Conservation (phyloP, 176 grass and related monocot genomes). For the Chloris gayana region DNA sequence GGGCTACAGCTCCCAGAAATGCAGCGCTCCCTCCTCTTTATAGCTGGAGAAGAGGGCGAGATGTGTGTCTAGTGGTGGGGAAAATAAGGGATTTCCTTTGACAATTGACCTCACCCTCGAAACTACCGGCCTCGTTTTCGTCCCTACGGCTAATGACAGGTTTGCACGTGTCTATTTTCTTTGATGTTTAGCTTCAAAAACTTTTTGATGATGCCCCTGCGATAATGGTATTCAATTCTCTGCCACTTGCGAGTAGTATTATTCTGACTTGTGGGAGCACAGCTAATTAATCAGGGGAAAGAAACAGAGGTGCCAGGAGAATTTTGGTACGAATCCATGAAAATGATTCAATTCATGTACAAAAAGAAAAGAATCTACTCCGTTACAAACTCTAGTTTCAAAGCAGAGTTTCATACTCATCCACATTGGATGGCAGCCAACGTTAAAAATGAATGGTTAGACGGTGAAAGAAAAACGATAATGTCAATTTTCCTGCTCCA, state of each 20-base stretch:
- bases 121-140: conserved; percentile 24
- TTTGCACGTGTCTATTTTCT: conserved; percentile 39
- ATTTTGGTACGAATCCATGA: background rate
- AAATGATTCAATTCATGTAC: too few relatives aligned
- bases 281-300: background rate
- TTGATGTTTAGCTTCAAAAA: background rate
- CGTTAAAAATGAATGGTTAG: background rate
- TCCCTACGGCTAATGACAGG: conserved; percentile 17
- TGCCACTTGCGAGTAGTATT: conserved; percentile 34
- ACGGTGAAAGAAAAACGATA: background rate
- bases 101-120: conserved; percentile 45
- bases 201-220: conserved; percentile 26
- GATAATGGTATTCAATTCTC: conserved; percentile 28
- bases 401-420: too few relatives aligned
- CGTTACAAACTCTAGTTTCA: background rate
- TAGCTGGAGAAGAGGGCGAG: conserved; percentile 32
- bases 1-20: conserved; percentile 38
- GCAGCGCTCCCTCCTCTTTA: conserved; percentile 34
- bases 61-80: background rate
- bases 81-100: background rate
- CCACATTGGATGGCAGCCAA: background rate
- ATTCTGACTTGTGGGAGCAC: background rate
- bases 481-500: too few relatives aligned
- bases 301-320: background rate
- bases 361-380: background rate